Evolutionary conservation across 2,329 filamentous ascomycete species (phyloP), one percentile per base, ranked within the genome.

Genomic region (Orbilia ellipsospora): DNA sequence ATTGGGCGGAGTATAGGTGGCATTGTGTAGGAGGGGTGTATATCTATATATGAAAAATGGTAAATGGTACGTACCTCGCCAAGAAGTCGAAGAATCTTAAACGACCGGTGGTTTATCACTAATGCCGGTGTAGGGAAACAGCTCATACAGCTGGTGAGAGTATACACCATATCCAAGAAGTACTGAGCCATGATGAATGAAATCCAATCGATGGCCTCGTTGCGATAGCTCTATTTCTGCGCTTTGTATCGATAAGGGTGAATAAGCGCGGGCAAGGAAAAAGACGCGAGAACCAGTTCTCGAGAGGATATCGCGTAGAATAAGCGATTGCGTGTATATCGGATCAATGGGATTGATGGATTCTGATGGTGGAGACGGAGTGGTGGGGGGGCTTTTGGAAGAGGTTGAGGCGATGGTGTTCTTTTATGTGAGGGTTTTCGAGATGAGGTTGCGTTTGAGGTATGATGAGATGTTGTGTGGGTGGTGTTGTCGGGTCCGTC

Each of bases 81-180:
- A 2, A 99, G 87, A 60, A 99, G 86, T 74, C 95, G 91, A 80
- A 96, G 85, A 82, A 99, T 96, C 87, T 97, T 98, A 87, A 97
- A 97, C 84, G 90, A 95, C 77, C 93, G 90, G 81, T 87, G 91
- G 83, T 98, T 98, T 85, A 99, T 95, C 84, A 95, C 96, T 79
- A 99, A 88, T 68, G 94, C 93, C 70, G 95, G 94, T 78, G 93
- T 94, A 13, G 95, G 94, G 82, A 99, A 98, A 85, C 95, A 99
- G 83, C 91, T 94, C 83, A 98, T 90, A 86, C 94, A 98, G 84
- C 94, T 96, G 78, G 92, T 93, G 77, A 99, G 88, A 74, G 93
- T 96, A 83, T 95, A 96, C 79, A 98, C 85, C 42, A 96, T 86
- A 82, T 98, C 95, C 78, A 94, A 88, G 77, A 98, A 86, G 81